phyloP scores from a whole-genome alignment of 2,329 filamentous ascomycete species.

The Fusarium foetens region DNA sequence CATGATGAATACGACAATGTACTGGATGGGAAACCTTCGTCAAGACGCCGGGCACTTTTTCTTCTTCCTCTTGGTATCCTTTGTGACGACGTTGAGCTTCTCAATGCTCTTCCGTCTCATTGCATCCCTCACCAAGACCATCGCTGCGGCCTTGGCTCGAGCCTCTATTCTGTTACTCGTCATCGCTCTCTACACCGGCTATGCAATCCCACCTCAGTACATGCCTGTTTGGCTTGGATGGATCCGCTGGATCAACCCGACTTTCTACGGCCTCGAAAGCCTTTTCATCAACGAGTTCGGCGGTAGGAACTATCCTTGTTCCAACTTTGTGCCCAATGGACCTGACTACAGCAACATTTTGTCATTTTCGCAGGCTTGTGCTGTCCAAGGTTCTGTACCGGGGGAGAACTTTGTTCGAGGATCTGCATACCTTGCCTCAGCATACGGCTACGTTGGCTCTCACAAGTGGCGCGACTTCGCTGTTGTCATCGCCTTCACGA shows the following conservation, averaged over 20 bases:
- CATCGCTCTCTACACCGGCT: conserved; percentile 62
- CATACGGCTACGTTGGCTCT: conserved; percentile 28
- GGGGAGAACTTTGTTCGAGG: conserved; percentile 33
- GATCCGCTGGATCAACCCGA: conserved; percentile 72
- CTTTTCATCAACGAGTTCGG: conserved; percentile 72
- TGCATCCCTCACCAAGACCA: conserved; percentile 41
- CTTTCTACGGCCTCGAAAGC: conserved; percentile 72
- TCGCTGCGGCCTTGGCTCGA: conserved; percentile 42
- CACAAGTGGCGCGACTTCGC: conserved; percentile 39
- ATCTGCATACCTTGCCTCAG: conserved; percentile 16
- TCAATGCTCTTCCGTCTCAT: conserved; percentile 67
- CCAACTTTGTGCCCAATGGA: conserved; percentile 48
- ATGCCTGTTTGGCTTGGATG: conserved; percentile 65
- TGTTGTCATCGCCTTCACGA: conserved; percentile 34
- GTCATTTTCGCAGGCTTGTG: conserved; percentile 14
- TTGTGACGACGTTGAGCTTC: conserved; percentile 69
- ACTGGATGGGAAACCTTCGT: conserved; percentile 75
- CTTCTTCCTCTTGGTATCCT: conserved; percentile 59
- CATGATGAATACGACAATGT: conserved; percentile 59
- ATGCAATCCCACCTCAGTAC: conserved; percentile 55
- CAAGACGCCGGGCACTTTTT: conserved; percentile 62
- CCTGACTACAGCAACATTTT: conserved; percentile 23
- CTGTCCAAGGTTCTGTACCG: conserved; percentile 16
- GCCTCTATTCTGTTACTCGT: conserved; percentile 39
- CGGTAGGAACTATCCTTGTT: conserved; percentile 59